Conservation (phyloP, 805 yeast species). For the Suhomyces sp. region DNA sequence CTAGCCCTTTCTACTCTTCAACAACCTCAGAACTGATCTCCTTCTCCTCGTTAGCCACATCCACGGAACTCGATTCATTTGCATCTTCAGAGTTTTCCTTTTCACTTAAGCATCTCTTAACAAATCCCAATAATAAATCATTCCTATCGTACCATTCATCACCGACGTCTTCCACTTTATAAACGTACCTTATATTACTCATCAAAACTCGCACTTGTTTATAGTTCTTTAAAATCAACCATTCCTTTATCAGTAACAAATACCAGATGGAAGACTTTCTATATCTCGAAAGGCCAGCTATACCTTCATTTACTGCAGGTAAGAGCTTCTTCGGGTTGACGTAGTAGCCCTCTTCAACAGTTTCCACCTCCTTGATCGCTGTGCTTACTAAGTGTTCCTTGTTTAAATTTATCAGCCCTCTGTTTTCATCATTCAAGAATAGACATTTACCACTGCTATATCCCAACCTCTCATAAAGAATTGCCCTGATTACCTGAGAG, state of each 20-base stretch:
- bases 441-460: constrained; percentile 49
- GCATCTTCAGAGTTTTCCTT: too few relatives aligned
- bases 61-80: too few relatives aligned
- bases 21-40: too few relatives aligned
- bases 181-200: constrained; percentile 25
- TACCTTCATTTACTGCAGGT: constrained; percentile 35
- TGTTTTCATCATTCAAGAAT: constrained; percentile 11
- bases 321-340: constrained; percentile 35
- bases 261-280: constrained; percentile 81
- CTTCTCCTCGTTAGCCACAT: too few relatives aligned
- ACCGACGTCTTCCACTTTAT: constrained; percentile 16
- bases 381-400: constrained; percentile 1
- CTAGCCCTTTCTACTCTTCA: too few relatives aligned
- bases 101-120: constrained; percentile 13
- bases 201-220: constrained; percentile 27
- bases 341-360: constrained; percentile 27
- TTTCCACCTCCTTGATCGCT: constrained; percentile 4
- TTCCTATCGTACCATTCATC: constrained; percentile 34
- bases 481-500: constrained; percentile 46
- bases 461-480: constrained; percentile 43
- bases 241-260: constrained; percentile 69
- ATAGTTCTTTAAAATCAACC: constrained; percentile 41
- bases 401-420: constrained; percentile 2
- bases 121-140: constrained; percentile 28
- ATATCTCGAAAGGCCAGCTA: constrained; percentile 56